Conservation (phyloP, 176 grass and related monocot species). For the Avena insularis region DNA sequence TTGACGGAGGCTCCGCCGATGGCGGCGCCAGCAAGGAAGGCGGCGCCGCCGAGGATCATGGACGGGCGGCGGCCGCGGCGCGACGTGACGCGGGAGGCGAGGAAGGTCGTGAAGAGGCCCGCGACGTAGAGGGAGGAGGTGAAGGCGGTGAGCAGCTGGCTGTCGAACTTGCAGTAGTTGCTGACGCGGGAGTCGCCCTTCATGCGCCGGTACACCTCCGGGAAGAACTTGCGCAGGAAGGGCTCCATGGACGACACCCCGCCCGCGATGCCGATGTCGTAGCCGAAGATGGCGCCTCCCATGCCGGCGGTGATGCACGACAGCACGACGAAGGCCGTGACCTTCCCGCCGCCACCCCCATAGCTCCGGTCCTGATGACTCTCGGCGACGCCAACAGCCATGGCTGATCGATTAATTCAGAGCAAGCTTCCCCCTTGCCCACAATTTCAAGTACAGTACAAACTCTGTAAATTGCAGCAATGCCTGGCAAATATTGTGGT, state of each 20-base stretch:
- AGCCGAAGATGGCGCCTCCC: slow-evolving; percentile 84
- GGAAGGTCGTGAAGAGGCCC: slow-evolving; percentile 59
- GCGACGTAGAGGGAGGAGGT: slow-evolving; percentile 85
- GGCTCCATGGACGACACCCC: slow-evolving; percentile 88
- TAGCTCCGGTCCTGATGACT: background rate
- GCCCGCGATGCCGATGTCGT: slow-evolving; percentile 81
- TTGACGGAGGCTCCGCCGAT: slow-evolving; percentile 56
- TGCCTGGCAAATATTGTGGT: background rate
- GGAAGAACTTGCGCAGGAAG: slow-evolving; percentile 77
- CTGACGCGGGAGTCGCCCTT: slow-evolving; percentile 54
- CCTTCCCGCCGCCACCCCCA: slow-evolving; percentile 33
- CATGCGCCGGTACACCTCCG: slow-evolving; percentile 68
- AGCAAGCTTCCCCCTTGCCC: too few relatives aligned
- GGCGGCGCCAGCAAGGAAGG: slow-evolving; percentile 53
- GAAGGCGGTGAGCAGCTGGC: slow-evolving; percentile 83
- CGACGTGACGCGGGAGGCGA: slow-evolving; percentile 55
- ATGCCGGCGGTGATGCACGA: slow-evolving; percentile 82
- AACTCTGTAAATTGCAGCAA: background rate
- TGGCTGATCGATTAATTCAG: background rate
- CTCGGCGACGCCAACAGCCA: background rate
- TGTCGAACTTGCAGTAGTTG: slow-evolving; percentile 97
- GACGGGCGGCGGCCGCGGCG: slow-evolving; percentile 49
- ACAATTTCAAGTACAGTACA: too few relatives aligned
- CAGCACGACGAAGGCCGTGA: slow-evolving; percentile 70
- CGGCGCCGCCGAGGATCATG: slow-evolving; percentile 70